Conservation (phyloP, 352 stramenopile genomes). For the Globisporangium acanthophoron region DNA sequence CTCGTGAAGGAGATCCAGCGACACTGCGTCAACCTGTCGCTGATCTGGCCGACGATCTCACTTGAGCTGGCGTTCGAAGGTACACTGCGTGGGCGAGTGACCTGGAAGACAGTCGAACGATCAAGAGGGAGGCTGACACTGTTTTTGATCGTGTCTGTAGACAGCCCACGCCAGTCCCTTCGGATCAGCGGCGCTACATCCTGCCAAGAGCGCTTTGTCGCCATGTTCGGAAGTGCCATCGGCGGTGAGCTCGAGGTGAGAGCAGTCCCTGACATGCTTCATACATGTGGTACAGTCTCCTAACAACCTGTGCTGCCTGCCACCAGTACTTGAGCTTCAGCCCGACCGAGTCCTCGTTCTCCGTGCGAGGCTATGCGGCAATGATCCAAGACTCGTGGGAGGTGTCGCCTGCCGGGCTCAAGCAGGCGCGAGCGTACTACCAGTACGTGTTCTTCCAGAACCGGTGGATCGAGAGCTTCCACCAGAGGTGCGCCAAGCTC, state of each 20-base stretch:
- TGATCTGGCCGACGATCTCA: conserved; percentile 70
- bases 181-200: conserved; percentile 9
- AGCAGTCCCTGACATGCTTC: neutral
- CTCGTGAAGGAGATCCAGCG: conserved; percentile 34
- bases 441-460: conserved; percentile 68
- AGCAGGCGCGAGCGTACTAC: conserved; percentile 66
- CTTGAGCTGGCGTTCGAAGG: conserved; percentile 51
- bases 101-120: neutral
- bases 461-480: conserved; percentile 52
- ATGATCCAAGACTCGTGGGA: conserved; percentile 36
- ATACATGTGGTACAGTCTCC: neutral
- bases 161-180: conserved; percentile 7
- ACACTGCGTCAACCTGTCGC: conserved; percentile 50
- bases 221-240: conserved; percentile 36
- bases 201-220: conserved; percentile 32
- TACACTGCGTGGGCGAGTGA: conserved; percentile 3
- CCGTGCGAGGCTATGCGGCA: conserved; percentile 47
- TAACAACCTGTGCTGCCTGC: neutral
- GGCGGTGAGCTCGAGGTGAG: conserved; percentile 29
- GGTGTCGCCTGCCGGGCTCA: conserved; percentile 26
- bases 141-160: neutral
- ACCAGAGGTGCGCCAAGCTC: conserved; percentile 34
- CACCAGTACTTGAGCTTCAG: conserved; percentile 33
- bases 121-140: neutral
- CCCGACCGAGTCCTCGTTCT: conserved; percentile 19